Evolutionary conservation across 345 rosid species (phyloP).

Genomic region (Turnera subulata): DNA sequence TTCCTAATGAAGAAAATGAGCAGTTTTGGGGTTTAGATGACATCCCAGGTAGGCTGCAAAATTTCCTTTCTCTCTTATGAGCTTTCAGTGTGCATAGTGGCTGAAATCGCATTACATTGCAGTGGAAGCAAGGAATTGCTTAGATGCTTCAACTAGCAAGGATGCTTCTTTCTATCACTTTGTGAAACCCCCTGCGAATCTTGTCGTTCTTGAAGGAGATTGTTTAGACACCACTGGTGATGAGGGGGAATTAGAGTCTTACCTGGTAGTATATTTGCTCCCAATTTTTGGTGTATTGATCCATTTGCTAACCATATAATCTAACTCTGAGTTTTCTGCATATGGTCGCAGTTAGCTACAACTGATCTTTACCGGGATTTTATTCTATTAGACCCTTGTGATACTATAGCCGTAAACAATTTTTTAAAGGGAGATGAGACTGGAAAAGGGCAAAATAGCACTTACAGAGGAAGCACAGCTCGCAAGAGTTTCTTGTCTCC

Average conservation of each 20-base stretch:
- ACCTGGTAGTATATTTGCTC: slow-evolving; percentile 61
- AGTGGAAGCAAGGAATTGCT: slow-evolving; percentile 74
- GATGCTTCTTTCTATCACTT: slow-evolving; percentile 53
- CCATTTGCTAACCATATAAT: slow-evolving; percentile 5
- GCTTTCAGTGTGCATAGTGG: slow-evolving; percentile 4
- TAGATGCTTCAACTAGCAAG: slow-evolving; percentile 57
- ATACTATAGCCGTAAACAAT: slow-evolving; percentile 51
- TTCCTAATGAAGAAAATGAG: slow-evolving; percentile 58
- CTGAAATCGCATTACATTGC: slow-evolving; percentile 20
- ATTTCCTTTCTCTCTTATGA: background rate
- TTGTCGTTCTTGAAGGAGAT: slow-evolving; percentile 93
- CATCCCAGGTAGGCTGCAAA: slow-evolving; percentile 52
- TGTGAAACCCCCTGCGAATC: slow-evolving; percentile 89
- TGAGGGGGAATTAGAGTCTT: slow-evolving; percentile 80
- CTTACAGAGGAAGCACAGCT: slow-evolving; percentile 38
- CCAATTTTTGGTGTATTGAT: slow-evolving; percentile 10
- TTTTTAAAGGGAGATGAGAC: slow-evolving; percentile 41
- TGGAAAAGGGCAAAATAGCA: slow-evolving; percentile 40
- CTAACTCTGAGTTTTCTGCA: slow-evolving; percentile 12
- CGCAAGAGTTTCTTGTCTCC: slow-evolving; percentile 60
- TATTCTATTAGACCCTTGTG: slow-evolving; percentile 80
- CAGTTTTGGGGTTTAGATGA: slow-evolving; percentile 74
- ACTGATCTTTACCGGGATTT: slow-evolving; percentile 78
- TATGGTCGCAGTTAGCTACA: slow-evolving; percentile 71
- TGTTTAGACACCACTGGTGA: slow-evolving; percentile 74